Conservation (phyloP, 2,329 filamentous ascomycete genomes). For the Xylariomycetidae sp. region DNA sequence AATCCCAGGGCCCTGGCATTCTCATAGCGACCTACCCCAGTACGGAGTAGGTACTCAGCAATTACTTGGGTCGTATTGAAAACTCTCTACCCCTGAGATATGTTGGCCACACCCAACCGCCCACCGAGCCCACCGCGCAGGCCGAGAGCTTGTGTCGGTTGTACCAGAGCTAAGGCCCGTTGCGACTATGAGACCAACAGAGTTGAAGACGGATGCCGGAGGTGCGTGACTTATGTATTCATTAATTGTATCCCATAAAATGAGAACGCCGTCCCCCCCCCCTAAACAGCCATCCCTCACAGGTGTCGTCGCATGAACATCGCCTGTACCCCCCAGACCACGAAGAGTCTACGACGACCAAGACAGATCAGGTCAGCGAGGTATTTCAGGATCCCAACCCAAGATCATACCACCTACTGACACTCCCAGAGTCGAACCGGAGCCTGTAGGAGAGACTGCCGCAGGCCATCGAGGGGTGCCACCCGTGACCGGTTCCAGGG, state of each 20-base stretch:
- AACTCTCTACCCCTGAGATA: no score
- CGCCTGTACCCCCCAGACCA: slow-evolving; percentile 21
- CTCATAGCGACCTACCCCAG: no score
- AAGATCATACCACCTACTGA: not conserved
- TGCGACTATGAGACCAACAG: slow-evolving; percentile 22
- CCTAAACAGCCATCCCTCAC: slow-evolving; percentile 1
- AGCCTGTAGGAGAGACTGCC: not conserved
- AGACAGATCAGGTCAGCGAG: slow-evolving; percentile 19
- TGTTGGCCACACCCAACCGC: no score
- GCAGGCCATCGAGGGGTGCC: no score
- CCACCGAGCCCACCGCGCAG: slow-evolving; percentile 21
- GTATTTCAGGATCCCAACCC: slow-evolving; percentile 9
- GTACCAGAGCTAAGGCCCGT: slow-evolving; percentile 24
- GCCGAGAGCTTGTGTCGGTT: slow-evolving; percentile 23
- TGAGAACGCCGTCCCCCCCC: not conserved
- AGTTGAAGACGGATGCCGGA: slow-evolving; percentile 18
- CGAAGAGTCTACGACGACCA: slow-evolving; percentile 23
- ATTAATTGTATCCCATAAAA: not conserved
- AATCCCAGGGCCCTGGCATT: no score
- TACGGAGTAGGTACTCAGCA: no score
- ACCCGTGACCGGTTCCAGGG: not conserved
- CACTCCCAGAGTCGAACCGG: not conserved
- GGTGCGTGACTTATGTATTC: slow-evolving; percentile 10
- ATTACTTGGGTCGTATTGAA: no score
- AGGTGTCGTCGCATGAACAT: slow-evolving; percentile 22